Evolutionary conservation across 495 filamentous ascomycete genomes (phyloP), one percentile per base, ranked within the genome.

Genomic region (Xylaria grammica): DNA sequence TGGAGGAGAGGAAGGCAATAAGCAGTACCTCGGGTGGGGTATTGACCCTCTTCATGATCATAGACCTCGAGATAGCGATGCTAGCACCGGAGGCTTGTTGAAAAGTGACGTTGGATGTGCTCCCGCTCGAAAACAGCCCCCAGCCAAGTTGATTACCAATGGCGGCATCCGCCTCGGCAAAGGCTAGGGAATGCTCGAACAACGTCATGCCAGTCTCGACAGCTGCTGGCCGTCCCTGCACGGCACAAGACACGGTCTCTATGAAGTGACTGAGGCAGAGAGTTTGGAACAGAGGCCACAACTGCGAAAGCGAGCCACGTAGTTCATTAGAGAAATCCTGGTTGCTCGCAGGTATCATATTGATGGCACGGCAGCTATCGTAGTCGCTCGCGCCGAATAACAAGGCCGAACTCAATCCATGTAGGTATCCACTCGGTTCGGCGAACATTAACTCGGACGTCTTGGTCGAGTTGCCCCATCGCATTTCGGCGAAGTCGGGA

Each of bases 171-270:
- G 95, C 93, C 74, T 99, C 96, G 1, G 95, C 92, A 76, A 98
- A 99, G 0, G 95, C 95, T 15, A 99, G 80, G 0, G 95, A 98
- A 72, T 97, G 93, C 68, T 99, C 95, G 72, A 99, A 95, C 20
- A 98, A 85, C 0, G 94, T 97, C 91, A 98, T 97, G 6, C 94
- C 93, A 0, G 93, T 95, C 77, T 98, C 95, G 0, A 92, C 88
- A 63, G 89, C 85, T 6, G 90, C 82, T 3, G 83, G 82, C 11
- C 90, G 85, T n/a, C 94, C 93, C 67, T 96, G 93, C n/a, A 98
- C 81, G 4, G 94, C 91, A 73, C 92, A 94, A 6, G 89, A 87
- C 22, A 98, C 79, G 0, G 90, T 93, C 72, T 98, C 95, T 27
- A 96, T 74, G 69, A 97, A 95, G 68, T 97, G 92, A 67, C 91